Percentiles rank a stretch among this genome's conserved stretches.
Conservation (phyloP, 768 basidiomycete species). For the Auriculariales sp. region DNA sequence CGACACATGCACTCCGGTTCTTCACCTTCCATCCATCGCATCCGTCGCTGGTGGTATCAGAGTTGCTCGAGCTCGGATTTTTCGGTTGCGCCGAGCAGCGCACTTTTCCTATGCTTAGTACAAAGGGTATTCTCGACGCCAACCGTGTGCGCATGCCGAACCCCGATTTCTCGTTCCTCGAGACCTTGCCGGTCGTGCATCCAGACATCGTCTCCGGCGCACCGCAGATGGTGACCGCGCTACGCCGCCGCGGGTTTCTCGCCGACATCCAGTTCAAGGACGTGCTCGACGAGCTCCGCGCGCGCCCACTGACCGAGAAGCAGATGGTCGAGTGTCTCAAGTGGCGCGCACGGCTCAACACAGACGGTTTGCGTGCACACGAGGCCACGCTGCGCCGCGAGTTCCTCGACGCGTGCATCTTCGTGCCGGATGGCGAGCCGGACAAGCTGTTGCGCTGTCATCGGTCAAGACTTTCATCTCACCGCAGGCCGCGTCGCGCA, state of each 20-base stretch:
- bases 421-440: conserved; percentile 24
- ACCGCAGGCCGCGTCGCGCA: conserved; percentile 32
- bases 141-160: conserved; percentile 62
- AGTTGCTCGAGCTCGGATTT: conserved; percentile 59
- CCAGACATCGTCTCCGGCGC: conserved; percentile 41
- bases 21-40: conserved; percentile 85
- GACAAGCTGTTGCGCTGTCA: conserved; percentile 57
- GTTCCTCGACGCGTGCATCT: conserved; percentile 57
- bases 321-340: conserved; percentile 74
- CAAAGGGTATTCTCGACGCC: conserved; percentile 52
- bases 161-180: conserved; percentile 60
- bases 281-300: conserved; percentile 61
- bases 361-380: conserved; percentile 8
- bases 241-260: conserved; percentile 52
- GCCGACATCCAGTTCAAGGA: conserved; percentile 68
- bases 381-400: conserved; percentile 28
- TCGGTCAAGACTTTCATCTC: conserved; percentile 61
- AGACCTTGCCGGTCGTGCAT: conserved; percentile 61
- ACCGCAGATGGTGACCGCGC: conserved; percentile 38
- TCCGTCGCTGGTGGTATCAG: conserved; percentile 66
- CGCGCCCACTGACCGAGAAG: conserved; percentile 49
- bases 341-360: conserved; percentile 30
- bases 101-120: conserved; percentile 60
- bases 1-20: conserved; percentile 71
- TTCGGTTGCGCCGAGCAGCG: conserved; percentile 42